Conservation (phyloP, 1,139 yeast genomes). For the Candida glucosophila region DNA sequence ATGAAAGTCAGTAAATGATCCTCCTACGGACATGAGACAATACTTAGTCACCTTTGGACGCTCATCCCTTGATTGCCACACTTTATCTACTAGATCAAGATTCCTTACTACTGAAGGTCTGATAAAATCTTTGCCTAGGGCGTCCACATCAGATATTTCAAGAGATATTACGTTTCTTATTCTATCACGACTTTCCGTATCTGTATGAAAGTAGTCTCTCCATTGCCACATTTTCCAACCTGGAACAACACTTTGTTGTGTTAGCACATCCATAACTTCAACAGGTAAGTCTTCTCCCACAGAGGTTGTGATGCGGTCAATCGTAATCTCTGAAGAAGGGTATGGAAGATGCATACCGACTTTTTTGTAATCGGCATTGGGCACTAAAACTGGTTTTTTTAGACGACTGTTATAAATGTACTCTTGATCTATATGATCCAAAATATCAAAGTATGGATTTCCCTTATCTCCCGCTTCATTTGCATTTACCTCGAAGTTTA, state of each 20-base stretch:
- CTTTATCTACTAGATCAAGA: slow-evolving; percentile 60
- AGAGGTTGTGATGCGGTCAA: slow-evolving; percentile 47
- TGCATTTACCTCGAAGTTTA: slow-evolving; percentile 13
- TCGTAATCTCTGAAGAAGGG: slow-evolving; percentile 31
- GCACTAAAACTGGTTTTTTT: slow-evolving; percentile 23
- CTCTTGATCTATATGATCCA: slow-evolving; percentile 23
- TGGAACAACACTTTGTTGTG: slow-evolving; percentile 56
- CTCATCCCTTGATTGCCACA: slow-evolving; percentile 41
- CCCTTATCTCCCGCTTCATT: too few relatives aligned
- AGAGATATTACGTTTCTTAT: slow-evolving; percentile 74
- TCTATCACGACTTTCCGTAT: slow-evolving; percentile 43
- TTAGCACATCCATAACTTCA: slow-evolving; percentile 86
- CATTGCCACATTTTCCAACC: slow-evolving; percentile 70
- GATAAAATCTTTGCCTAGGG: slow-evolving; percentile 39
- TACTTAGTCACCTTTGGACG: slow-evolving; percentile 72
- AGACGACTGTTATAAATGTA: slow-evolving; percentile 21
- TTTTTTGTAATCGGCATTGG: slow-evolving; percentile 17
- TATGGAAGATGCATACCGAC: slow-evolving; percentile 35
- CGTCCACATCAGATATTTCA: slow-evolving; percentile 56
- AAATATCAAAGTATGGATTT: slow-evolving; percentile 10
- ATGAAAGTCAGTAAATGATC: slow-evolving; percentile 84
- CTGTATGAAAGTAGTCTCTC: slow-evolving; percentile 60
- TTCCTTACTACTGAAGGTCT: slow-evolving; percentile 64
- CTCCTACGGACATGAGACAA: slow-evolving; percentile 76
- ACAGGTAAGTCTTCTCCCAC: slow-evolving; percentile 60